Conservation (phyloP, 192 early-diverging fungal genomes). For the Coemansia sp. region DNA sequence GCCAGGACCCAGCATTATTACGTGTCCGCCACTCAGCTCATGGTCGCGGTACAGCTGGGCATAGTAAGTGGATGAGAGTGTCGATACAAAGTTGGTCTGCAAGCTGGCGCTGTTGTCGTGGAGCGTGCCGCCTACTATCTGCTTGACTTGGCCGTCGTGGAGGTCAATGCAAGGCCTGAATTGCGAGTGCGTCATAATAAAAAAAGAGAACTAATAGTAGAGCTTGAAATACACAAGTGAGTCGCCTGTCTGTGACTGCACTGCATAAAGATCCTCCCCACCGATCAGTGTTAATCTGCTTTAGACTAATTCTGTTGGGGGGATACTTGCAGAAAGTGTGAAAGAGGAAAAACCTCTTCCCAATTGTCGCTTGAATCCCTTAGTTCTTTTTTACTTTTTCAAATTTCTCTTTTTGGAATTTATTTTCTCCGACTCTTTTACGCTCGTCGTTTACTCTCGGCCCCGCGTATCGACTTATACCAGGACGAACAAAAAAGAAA, state of each 20-base stretch:
- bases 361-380: neutral
- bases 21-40: conserved; percentile 81
- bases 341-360: neutral
- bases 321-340: neutral
- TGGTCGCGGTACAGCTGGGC: conserved; percentile 77
- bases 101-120: conserved; percentile 62
- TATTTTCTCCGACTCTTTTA: neutral
- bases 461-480: neutral
- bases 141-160: conserved; percentile 96
- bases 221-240: neutral
- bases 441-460: neutral
- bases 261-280: neutral
- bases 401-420: neutral
- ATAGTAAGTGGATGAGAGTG: conserved; percentile 78
- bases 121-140: conserved; percentile 96
- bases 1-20: conserved; percentile 90
- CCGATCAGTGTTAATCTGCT: neutral
- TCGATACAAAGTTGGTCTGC: conserved; percentile 92
- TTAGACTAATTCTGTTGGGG: neutral
- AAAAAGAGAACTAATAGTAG: neutral
- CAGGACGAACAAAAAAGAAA: neutral
- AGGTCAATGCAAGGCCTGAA: conserved; percentile 99
- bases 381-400: neutral
- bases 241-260: neutral
- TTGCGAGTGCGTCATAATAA: conserved; percentile 49